Percentiles rank a stretch among this genome's conserved stretches.
Evolutionary conservation across 2,329 filamentous ascomycete species (phyloP).

Genomic region (Exserohilum turcica): DNA sequence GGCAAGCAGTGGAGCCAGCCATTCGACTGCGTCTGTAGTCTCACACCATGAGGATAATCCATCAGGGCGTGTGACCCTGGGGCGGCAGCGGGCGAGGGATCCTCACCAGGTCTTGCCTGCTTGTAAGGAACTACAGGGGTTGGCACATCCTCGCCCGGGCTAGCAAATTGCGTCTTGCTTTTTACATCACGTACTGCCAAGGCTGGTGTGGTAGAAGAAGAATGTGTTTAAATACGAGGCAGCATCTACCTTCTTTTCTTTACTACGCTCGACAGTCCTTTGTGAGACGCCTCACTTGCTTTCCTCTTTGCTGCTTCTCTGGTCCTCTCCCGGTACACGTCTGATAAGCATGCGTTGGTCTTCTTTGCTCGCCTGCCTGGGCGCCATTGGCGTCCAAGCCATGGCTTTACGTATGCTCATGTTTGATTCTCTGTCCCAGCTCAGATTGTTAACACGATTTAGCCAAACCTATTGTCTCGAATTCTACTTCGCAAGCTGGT

Average conservation of each 20-base stretch:
- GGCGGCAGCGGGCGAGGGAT: constrained; percentile 11
- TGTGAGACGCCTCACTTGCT: constrained; percentile 4
- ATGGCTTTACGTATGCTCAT: constrained; percentile 24
- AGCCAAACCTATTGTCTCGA: constrained; percentile 13
- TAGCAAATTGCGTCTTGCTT: neutral
- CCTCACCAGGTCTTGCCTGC: constrained; percentile 21
- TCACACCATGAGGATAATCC: constrained; percentile 6
- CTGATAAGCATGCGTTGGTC: constrained; percentile 30
- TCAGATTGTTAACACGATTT: constrained; percentile 5
- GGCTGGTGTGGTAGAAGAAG: constrained; percentile 4
- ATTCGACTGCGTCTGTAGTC: constrained; percentile 10
- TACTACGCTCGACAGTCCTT: constrained; percentile 13
- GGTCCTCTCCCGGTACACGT: neutral
- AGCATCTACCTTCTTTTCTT: constrained; percentile 6
- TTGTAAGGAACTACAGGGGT: constrained; percentile 3
- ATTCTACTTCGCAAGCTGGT: neutral
- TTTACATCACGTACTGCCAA: constrained; percentile 12
- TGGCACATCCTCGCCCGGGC: constrained; percentile 19
- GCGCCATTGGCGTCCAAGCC: constrained; percentile 32
- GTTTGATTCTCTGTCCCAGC: neutral
- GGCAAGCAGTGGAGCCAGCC: constrained; percentile 14
- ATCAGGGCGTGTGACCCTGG: constrained; percentile 29
- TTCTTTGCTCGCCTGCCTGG: constrained; percentile 37
- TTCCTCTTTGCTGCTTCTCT: constrained; percentile 7
- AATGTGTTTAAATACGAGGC: constrained; percentile 15